Conservation (phyloP, 208 protist species). For the Acanthamoeba royreba region DNA sequence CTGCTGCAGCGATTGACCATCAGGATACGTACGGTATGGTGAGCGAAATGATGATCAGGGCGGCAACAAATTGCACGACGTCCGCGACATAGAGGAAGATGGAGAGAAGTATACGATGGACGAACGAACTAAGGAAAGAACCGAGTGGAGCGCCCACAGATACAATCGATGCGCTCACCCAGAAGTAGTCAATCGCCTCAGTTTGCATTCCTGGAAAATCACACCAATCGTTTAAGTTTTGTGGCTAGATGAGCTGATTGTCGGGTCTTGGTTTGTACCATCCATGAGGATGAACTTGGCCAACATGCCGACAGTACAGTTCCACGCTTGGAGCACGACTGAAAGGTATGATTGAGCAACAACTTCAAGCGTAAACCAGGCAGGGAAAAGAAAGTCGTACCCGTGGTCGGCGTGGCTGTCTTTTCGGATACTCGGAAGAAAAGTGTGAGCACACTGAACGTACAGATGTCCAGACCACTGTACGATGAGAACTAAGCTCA, state of each 20-base stretch:
- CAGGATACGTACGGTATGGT: not conserved
- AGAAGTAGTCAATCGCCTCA: constrained; percentile 37
- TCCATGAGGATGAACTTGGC: constrained; percentile 26
- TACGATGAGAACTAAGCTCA: too few species aligned
- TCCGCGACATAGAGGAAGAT: constrained; percentile 51
- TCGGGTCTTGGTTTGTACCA: too few species aligned
- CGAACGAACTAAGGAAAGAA: constrained; percentile 42
- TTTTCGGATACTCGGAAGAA: constrained; percentile 50
- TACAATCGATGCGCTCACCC: not conserved
- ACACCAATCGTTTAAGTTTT: too few species aligned
- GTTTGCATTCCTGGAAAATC: not conserved
- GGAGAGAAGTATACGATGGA: constrained; percentile 6
- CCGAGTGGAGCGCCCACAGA: constrained; percentile 44
- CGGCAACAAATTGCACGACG: constrained; percentile 40
- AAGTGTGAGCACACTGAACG: constrained; percentile 47
- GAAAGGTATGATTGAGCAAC: too few species aligned
- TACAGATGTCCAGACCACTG: constrained; percentile 50
- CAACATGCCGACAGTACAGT: not conserved
- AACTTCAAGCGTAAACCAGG: too few species aligned
- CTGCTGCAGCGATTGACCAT: too few species aligned
- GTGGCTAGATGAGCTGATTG: not conserved
- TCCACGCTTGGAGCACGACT: constrained; percentile 30
- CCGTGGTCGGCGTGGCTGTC: constrained; percentile 49
- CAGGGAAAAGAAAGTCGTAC: too few species aligned
- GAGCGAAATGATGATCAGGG: constrained; percentile 36